Base-by-base conservation (phyloP, 2,329 filamentous ascomycete species). In the Claviceps digitariae region DNA sequence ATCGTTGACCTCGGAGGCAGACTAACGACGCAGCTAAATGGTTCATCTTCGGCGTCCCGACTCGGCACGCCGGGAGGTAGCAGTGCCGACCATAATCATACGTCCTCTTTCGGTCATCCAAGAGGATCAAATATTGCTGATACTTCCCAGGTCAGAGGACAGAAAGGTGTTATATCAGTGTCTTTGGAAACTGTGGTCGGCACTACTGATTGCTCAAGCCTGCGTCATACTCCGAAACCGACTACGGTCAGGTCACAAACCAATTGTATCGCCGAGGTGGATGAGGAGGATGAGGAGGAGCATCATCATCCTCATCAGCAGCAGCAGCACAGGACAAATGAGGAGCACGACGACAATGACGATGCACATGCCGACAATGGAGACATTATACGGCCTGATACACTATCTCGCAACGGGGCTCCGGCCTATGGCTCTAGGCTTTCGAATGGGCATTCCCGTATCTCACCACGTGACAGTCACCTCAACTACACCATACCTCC, bases 1-100 rank as follows among this genome's bases (percentile, higher is more conserved):
- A 84, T 97, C 29, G 81, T 96, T 23, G 93, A 98, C 64, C 76
- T 97, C 0, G 90, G 93, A 48, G 91, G 91, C 40, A 93, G 89
- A 64, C 72, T 96, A 43, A 81, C 84, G 1, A 81, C 81, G n/a
- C 82, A 89, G 57, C 68, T 81, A 50, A 84, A 89, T 61, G 77
- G 82, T 44, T 78, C 83, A 20, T 78, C 79, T 71, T 64, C 75
- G 58, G 59, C 61, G n/a, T 63, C 72, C 62, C 71, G 69, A 63
- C 69, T 66, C 60, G 73, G 63, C 52, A 64, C 61, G 31, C 66
- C 65, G 41, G 60, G 60, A 43, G 60, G 60, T 51, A 59, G 55
- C 52, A 61, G 54, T 44, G 47, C 57, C 10, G 66, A 69, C 5
- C 61, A 61, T 8, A 59, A 52, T 49, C 54, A 55, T 40, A 61